phyloP scores from a whole-genome alignment of 2,329 filamentous ascomycete species.

The Pseudogymnoascus pannorum region DNA sequence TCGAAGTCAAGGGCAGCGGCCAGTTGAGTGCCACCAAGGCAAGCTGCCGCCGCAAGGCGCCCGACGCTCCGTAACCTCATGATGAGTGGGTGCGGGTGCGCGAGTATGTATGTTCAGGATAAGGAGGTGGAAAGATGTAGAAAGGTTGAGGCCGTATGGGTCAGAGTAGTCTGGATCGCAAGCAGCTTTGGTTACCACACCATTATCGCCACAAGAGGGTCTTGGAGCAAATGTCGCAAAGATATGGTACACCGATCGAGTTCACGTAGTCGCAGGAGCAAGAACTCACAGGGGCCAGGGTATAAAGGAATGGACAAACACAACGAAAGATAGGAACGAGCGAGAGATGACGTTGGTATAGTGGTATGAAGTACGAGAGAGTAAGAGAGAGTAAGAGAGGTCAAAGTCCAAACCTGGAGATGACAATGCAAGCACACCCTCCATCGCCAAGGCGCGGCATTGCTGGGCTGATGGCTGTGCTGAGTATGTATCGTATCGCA shows the following conservation, averaged over 20 bases:
- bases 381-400: background rate
- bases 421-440: background rate
- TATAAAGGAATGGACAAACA: background rate
- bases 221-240: background rate
- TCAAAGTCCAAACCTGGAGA: background rate
- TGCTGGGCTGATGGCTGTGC: background rate
- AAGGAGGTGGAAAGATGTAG: background rate
- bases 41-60: background rate
- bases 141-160: background rate
- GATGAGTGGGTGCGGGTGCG: background rate
- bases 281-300: background rate
- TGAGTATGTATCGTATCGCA: background rate
- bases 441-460: conserved; percentile 6
- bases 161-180: background rate
- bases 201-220: background rate
- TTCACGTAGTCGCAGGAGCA: background rate
- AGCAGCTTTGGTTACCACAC: background rate
- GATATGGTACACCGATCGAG: background rate
- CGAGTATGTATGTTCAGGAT: background rate
- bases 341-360: background rate
- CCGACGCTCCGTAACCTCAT: background rate
- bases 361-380: background rate
- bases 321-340: background rate
- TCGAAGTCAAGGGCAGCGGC: background rate
- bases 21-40: background rate